These are phyloP conservation scores for Neopestalotiopsis sp. DNA, from an alignment of 2,329 filamentous ascomycete species.

Conservation along the genomic window DNA sequence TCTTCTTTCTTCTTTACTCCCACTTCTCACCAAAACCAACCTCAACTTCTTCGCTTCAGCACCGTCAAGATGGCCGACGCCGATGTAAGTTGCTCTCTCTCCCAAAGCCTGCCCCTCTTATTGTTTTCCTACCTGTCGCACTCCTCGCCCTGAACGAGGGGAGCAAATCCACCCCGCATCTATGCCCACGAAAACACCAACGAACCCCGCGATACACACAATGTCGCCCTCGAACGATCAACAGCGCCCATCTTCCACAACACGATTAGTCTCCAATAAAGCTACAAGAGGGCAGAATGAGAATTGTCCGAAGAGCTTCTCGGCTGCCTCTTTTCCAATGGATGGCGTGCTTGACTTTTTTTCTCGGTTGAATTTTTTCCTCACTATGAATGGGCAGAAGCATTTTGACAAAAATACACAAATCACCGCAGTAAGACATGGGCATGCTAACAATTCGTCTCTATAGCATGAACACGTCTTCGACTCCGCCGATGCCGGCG, in stretches of 20 bases:
- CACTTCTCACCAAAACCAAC: conserved; percentile 24
- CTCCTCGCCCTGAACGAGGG: not conserved
- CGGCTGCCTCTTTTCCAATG: not conserved
- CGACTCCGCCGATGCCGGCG: conserved; percentile 94
- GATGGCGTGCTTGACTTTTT: not conserved
- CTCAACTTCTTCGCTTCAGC: conserved; percentile 34
- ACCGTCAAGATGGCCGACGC: conserved; percentile 64
- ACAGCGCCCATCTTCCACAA: not conserved
- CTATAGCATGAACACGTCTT: conserved; percentile 74
- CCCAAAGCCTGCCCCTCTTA: not conserved
- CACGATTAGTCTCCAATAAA: not conserved
- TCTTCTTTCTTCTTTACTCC: not conserved
- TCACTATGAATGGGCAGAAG: not conserved
- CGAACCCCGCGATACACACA: conserved; percentile 20
- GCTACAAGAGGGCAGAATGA: not conserved
- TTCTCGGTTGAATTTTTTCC: not conserved
- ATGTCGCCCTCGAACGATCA: not conserved
- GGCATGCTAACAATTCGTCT: conserved; percentile 20
- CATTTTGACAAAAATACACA: not conserved
- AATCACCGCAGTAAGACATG: not conserved
- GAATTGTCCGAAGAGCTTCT: not conserved
- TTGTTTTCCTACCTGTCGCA: not conserved
- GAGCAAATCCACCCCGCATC: conserved; percentile 31
- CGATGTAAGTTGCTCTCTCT: conserved; percentile 49
- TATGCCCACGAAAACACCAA: conserved; percentile 23